Evolutionary conservation across 176 grass and related monocot genomes (phyloP).

Genomic region (Eremochloa ophiuroides): DNA sequence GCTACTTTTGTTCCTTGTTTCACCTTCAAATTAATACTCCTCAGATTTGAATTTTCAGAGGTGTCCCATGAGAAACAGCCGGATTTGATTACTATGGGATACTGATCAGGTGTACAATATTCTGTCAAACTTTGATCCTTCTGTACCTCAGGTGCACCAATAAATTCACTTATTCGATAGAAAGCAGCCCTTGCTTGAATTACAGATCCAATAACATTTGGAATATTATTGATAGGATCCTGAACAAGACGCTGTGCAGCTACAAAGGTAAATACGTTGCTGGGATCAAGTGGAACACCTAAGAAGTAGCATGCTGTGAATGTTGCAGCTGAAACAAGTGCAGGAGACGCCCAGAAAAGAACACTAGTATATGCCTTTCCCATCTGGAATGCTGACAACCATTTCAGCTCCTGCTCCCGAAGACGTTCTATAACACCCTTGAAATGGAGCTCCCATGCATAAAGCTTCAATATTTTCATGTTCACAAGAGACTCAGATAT

Average conservation of each 20-base stretch:
- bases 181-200: slow-evolving; percentile 90
- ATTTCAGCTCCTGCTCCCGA: slow-evolving; percentile 64
- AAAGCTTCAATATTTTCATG: slow-evolving; percentile 81
- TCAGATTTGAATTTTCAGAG: slow-evolving; percentile 60
- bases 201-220: slow-evolving; percentile 64
- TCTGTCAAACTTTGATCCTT: slow-evolving; percentile 30
- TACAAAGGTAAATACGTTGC: slow-evolving; percentile 79
- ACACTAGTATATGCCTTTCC: slow-evolving; percentile 76
- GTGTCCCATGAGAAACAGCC: slow-evolving; percentile 83
- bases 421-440: slow-evolving; percentile 59
- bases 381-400: slow-evolving; percentile 70
- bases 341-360: slow-evolving; percentile 86
- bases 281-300: slow-evolving; percentile 58
- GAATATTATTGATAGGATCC: slow-evolving; percentile 64
- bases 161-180: slow-evolving; percentile 54
- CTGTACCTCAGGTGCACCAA: slow-evolving; percentile 64
- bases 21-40: slow-evolving; percentile 53
- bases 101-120: background rate
- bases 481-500: slow-evolving; percentile 68
- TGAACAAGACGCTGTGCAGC: slow-evolving; percentile 76
- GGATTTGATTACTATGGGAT: slow-evolving; percentile 42
- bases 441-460: slow-evolving; percentile 89
- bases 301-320: slow-evolving; percentile 79
- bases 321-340: slow-evolving; percentile 71
- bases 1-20: slow-evolving; percentile 66